Evolutionary conservation across 768 basidiomycete species (phyloP).

Genomic region (Boletus bicolor): DNA sequence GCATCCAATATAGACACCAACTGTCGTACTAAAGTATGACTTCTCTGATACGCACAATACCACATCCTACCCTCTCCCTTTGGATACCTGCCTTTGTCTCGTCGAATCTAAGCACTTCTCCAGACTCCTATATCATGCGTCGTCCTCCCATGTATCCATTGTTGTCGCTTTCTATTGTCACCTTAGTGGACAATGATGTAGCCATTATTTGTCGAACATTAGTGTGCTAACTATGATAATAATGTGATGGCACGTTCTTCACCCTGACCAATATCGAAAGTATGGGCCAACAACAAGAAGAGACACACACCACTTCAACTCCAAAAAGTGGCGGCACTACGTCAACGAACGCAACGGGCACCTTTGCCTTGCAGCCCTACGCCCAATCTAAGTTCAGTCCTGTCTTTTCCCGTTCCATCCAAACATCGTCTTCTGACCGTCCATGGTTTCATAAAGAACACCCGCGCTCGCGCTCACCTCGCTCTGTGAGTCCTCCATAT

Average conservation of each 20-base stretch:
- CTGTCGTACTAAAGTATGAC: not conserved
- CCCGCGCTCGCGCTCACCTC: conserved; percentile 33
- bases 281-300: conserved; percentile 9
- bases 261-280: not conserved
- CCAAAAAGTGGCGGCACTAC: not conserved
- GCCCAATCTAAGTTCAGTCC: conserved; percentile 32
- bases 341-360: conserved; percentile 18
- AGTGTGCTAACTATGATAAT: too few relatives aligned
- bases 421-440: conserved; percentile 15
- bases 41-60: not conserved
- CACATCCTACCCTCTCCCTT: conserved; percentile 5
- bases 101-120: not conserved
- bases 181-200: conserved; percentile 12
- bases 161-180: conserved; percentile 1
- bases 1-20: not conserved
- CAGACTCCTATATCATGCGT: not conserved
- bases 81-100: conserved; percentile 1
- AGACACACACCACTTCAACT: not conserved
- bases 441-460: conserved; percentile 13
- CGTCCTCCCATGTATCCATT: conserved; percentile 10
- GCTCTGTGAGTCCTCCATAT: conserved; percentile 30
- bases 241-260: not conserved
- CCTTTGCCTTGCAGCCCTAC: conserved; percentile 29
- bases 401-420: not conserved
- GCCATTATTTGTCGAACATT: not conserved